Conservation (phyloP, 2,329 filamentous ascomycete species). For the Colletotrichum nymphaeae region DNA sequence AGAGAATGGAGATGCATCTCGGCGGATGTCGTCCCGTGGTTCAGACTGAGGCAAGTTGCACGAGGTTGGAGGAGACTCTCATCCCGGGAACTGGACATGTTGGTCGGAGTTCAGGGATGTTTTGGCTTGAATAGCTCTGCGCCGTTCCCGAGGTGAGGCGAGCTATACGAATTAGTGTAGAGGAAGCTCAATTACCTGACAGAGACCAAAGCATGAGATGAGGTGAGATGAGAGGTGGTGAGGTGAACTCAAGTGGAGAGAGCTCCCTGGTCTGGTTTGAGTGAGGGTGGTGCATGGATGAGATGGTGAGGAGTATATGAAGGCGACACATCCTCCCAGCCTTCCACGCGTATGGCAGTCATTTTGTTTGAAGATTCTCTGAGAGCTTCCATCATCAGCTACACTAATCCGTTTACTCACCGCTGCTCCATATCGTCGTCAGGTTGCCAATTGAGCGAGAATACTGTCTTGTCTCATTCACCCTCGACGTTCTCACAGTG, state of each 20-base stretch:
- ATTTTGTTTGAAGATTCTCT: neutral
- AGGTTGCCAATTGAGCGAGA: neutral
- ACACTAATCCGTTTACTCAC: neutral
- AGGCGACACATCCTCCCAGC: slow-evolving; percentile 2
- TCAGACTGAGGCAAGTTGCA: slow-evolving; percentile 18
- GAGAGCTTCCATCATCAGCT: neutral
- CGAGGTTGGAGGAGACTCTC: neutral
- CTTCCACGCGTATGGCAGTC: neutral
- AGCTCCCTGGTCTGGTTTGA: neutral
- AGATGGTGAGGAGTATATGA: slow-evolving; percentile 25
- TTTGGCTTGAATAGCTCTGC: neutral
- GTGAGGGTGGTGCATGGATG: neutral
- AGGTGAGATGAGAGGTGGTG: slow-evolving; percentile 5
- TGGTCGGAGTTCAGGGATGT: neutral
- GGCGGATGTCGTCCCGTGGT: slow-evolving; percentile 37
- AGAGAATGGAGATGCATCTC: slow-evolving; percentile 40
- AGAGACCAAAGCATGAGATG: neutral
- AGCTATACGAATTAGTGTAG: neutral
- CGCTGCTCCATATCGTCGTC: neutral
- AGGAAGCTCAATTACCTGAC: neutral
- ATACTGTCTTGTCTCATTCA: neutral
- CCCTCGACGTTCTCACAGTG: neutral
- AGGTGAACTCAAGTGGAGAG: neutral
- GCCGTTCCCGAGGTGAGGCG: neutral
- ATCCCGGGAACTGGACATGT: neutral